Evolutionary conservation across 2,329 filamentous ascomycete species (phyloP), one percentile per base, ranked within the genome.

Genomic region (Trichoderma sp.): DNA sequence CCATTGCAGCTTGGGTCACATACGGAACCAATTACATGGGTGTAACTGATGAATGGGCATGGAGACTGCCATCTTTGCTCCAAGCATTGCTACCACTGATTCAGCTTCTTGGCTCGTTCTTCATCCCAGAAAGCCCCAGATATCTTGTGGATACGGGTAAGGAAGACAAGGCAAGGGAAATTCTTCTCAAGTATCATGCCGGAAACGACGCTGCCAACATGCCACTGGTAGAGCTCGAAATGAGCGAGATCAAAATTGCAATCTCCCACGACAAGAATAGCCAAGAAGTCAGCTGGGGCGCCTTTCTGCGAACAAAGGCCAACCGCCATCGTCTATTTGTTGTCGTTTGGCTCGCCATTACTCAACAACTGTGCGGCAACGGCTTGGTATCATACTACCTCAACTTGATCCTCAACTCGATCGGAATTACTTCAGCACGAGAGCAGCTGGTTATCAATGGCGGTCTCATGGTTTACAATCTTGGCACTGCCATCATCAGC

Each of bases 381-480:
- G 78, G 77, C 36, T 76, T 79, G 57, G 76, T 81, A 20, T 80
- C 78, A 1, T 82, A 82, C 68, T 83, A 82, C 67, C 74, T 83
- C 11, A 80, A 81, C 0, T 77, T 80, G 1, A 82, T 84, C 73
- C 76, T 84, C 6, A 75, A 80, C 7, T 79, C 79, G 17, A 76
- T 83, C 17, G 82, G 82, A 0, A 82, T 84, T 20, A 81, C 76
- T n/a, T 77, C 81, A 55, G 79, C 79, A 1, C 77, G 80, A 70
- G 81, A 80, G 3, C 81, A 83, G 74, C 79, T 80, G 12, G 73
- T 81, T 20, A 84, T 85, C 76, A 85, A 84, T 72, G 82, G 81
- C 7, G 34, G 76, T 57, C 75, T 84, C 12, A 83, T 84, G 71
- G 79, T 83, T 20, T 84, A 80, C 77, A 83, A 82, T 74, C 82